Conservation (phyloP, 371 early-diverging fungal genomes). For the Saksenaea vasiformis region DNA sequence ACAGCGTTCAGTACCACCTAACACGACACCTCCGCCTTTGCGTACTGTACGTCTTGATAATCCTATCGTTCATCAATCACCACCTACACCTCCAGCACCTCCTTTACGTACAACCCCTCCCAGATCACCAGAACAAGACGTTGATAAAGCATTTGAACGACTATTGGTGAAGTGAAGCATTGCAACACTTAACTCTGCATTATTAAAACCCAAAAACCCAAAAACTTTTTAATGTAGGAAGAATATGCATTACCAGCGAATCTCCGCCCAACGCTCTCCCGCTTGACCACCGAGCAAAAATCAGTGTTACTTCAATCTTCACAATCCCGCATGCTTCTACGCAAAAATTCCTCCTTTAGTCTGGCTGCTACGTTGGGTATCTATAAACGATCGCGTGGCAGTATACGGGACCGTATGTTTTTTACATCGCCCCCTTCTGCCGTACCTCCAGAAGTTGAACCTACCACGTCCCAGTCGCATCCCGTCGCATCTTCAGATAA, state of each 20-base stretch:
- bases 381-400: conserved; percentile 14
- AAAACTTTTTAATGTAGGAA: conserved; percentile 20
- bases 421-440: conserved; percentile 4
- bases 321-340: conserved; percentile 29
- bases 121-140: conserved; percentile 22
- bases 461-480: not conserved
- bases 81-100: conserved; percentile 10
- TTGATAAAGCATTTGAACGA: conserved; percentile 45
- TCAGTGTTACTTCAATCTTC: conserved; percentile 41
- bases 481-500: not conserved
- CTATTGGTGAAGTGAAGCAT: conserved; percentile 37
- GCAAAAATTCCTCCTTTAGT: conserved; percentile 39
- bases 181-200: too few species aligned
- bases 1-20: conserved; percentile 28
- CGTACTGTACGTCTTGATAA: conserved; percentile 37
- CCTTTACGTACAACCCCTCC: conserved; percentile 9
- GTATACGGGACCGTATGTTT: not conserved
- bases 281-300: conserved; percentile 45
- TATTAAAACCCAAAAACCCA: not conserved
- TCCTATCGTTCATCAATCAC: conserved; percentile 26
- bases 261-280: conserved; percentile 33
- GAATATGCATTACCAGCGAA: conserved; percentile 47
- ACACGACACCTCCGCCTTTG: conserved; percentile 31
- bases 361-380: conserved; percentile 32
- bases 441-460: not conserved